Evolutionary conservation across 768 basidiomycete species (phyloP).

Genomic region (Pleurotus eryngii): DNA sequence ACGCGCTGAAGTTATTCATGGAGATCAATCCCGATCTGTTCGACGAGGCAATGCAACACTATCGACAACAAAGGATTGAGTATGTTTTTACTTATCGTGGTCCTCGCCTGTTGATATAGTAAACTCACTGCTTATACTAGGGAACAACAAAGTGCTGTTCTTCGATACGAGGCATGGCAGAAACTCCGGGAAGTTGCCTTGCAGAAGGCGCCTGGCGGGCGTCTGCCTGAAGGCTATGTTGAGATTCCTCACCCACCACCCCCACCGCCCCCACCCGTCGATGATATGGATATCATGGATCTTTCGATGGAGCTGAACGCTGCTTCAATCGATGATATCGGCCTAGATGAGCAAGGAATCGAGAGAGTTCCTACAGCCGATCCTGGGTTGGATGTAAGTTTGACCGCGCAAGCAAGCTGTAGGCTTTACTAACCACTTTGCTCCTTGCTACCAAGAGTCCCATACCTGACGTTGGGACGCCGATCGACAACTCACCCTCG

Average conservation of each 20-base stretch:
- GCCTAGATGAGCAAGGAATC: conserved; percentile 77
- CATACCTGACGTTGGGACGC: conserved; percentile 57
- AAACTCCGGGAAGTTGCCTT: conserved; percentile 75
- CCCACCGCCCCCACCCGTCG: conserved; percentile 70
- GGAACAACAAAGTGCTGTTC: conserved; percentile 82
- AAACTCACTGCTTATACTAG: conserved; percentile 37
- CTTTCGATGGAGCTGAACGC: conserved; percentile 87
- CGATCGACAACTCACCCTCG: conserved; percentile 53
- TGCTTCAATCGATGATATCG: conserved; percentile 73
- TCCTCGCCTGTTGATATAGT: not conserved
- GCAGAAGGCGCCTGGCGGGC: conserved; percentile 63
- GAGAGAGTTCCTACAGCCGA: conserved; percentile 92
- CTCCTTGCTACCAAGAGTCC: conserved; percentile 43
- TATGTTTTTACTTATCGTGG: conserved; percentile 39
- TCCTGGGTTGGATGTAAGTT: conserved; percentile 79
- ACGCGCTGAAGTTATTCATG: conserved; percentile 97
- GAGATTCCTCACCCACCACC: conserved; percentile 72
- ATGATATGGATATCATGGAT: conserved; percentile 86
- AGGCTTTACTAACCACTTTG: conserved; percentile 2
- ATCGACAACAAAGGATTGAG: conserved; percentile 85
- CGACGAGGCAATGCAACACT: conserved; percentile 89
- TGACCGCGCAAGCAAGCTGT: not conserved
- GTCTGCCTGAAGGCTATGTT: conserved; percentile 67
- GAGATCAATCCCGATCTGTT: conserved; percentile 98
- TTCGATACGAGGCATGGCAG: conserved; percentile 89